A percentile compares a stretch with the other conserved stretches of the same genome.
These are phyloP conservation scores for Allomyces macrogynus DNA, from an alignment of 192 early-diverging fungal species.

Conservation along the genomic window DNA sequence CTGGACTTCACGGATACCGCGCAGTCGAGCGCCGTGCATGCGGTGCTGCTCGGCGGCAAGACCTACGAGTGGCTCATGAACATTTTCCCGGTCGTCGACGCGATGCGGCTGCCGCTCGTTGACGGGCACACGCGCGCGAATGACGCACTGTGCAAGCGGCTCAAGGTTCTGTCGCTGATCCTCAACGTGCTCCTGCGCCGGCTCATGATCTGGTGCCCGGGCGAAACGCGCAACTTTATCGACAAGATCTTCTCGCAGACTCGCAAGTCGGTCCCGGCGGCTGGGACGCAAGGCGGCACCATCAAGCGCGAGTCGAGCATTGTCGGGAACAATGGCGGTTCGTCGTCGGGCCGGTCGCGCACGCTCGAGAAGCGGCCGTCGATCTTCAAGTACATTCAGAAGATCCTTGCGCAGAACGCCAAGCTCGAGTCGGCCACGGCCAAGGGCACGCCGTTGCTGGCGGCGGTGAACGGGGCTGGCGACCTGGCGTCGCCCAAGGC, in stretches of 20 bases:
- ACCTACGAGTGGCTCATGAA: slow-evolving; percentile 19
- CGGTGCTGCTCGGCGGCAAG: slow-evolving; percentile 23
- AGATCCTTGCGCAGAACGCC: too few relatives aligned
- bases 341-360: too few relatives aligned
- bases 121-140: slow-evolving; percentile 12
- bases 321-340: too few relatives aligned
- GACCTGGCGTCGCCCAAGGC: too few relatives aligned
- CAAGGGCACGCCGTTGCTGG: too few relatives aligned
- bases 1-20: slow-evolving; percentile 10
- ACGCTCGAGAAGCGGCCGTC: neutral
- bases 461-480: too few relatives aligned
- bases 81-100: slow-evolving; percentile 16
- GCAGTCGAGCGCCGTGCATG: neutral
- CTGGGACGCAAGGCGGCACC: too few relatives aligned
- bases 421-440: too few relatives aligned
- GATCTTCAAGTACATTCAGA: neutral
- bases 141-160: slow-evolving; percentile 15
- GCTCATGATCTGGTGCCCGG: slow-evolving; percentile 15
- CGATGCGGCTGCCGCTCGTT: slow-evolving; percentile 11
- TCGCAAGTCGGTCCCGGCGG: too few relatives aligned
- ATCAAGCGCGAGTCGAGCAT: too few relatives aligned
- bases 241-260: slow-evolving; percentile 1
- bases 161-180: slow-evolving; percentile 23
- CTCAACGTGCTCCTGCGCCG: slow-evolving; percentile 22
- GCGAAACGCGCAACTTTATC: slow-evolving; percentile 21